Evolutionary conservation across 2,329 filamentous ascomycete genomes (phyloP).

Genomic region (Periconia digitata): DNA sequence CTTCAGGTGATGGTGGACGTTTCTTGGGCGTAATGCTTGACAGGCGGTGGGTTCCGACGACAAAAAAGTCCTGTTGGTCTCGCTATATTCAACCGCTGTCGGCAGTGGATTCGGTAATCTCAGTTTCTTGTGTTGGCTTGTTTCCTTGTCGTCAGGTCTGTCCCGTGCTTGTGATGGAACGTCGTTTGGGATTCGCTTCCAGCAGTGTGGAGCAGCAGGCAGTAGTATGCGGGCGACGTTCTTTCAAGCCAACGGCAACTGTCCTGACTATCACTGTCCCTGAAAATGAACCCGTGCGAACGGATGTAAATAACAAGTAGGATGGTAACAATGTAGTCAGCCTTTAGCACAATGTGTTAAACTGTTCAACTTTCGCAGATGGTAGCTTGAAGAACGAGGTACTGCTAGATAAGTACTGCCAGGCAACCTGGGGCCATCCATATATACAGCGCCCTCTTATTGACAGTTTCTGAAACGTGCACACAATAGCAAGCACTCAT

Average conservation of each 20-base stretch:
- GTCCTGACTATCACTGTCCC: not conserved
- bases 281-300: not conserved
- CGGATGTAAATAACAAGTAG: not conserved
- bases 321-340: not conserved
- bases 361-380: not conserved
- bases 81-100: conserved; percentile 3
- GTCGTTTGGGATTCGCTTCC: not conserved
- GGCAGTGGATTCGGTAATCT: conserved; percentile 7
- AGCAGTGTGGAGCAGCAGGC: not conserved
- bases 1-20: conserved; percentile 3
- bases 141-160: not conserved
- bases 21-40: conserved; percentile 20
- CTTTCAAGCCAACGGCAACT: not conserved
- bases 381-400: not conserved
- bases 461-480: conserved; percentile 21
- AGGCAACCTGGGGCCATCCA: not conserved
- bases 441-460: conserved; percentile 16
- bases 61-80: not conserved
- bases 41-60: conserved; percentile 2
- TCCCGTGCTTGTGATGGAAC: not conserved
- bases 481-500: conserved; percentile 28
- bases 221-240: not conserved
- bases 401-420: not conserved
- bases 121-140: not conserved
- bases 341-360: not conserved